Percentiles rank a stretch among this genome's conserved stretches.
These are phyloP conservation scores for Tylopilus rubrobrunneus DNA, from an alignment of 768 basidiomycete genomes.

Conservation along the genomic window DNA sequence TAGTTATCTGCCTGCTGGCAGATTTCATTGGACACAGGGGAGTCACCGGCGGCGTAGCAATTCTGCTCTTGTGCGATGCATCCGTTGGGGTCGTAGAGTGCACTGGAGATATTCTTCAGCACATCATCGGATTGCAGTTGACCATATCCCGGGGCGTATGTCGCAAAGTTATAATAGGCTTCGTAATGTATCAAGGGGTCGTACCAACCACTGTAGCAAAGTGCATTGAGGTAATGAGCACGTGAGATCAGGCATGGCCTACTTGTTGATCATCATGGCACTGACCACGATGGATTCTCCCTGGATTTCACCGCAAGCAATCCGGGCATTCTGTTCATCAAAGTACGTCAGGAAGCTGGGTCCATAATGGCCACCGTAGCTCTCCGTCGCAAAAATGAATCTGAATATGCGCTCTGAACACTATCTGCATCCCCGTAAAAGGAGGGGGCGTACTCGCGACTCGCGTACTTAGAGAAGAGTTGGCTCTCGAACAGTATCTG, in stretches of 20 bases:
- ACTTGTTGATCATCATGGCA: constrained; percentile 67
- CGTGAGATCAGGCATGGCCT: constrained; percentile 1
- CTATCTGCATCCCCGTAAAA: background rate
- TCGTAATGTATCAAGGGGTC: too few species aligned
- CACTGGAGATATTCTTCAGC: constrained; percentile 37
- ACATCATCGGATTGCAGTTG: too few species aligned
- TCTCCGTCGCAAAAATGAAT: constrained; percentile 63
- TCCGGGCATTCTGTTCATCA: constrained; percentile 55
- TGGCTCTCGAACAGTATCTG: too few species aligned
- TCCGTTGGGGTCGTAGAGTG: constrained; percentile 46
- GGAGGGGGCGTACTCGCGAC: constrained; percentile 38
- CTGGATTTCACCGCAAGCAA: constrained; percentile 38
- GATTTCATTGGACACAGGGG: constrained; percentile 42
- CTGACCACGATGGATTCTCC: constrained; percentile 54
- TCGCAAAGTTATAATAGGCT: constrained; percentile 58
- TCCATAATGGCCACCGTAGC: constrained; percentile 10
- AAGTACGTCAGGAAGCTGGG: constrained; percentile 57
- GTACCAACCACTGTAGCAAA: too few species aligned
- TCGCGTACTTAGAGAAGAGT: too few species aligned
- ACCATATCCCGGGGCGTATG: constrained; percentile 29
- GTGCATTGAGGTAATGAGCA: too few species aligned
- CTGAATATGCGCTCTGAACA: constrained; percentile 28
- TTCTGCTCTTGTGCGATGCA: constrained; percentile 53
- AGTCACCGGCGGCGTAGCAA: constrained; percentile 53
- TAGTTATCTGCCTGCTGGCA: constrained; percentile 51